Evolutionary conservation across 2,329 filamentous ascomycete species (phyloP), one percentile per base, ranked within the genome.

Genomic region (Atkinsonella texensis): DNA sequence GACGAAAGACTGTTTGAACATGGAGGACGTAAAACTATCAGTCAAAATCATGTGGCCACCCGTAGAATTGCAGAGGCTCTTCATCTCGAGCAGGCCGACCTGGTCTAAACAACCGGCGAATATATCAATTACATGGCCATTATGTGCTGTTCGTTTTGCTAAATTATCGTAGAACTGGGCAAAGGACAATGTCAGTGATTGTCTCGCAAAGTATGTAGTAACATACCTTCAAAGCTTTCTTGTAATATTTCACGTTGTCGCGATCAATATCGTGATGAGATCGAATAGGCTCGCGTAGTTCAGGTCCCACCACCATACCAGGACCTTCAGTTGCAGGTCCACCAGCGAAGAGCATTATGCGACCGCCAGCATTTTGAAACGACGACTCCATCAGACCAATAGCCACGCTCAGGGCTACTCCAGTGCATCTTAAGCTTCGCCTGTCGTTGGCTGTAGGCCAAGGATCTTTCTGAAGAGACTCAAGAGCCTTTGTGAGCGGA

Each of bases 211-310:
- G 15, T 15, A 7, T 20, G 12, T 33, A 18, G 13, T 42, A 38
- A 15, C 74, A 53, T 68, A 89, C 86, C 81, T 97, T 98, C 48
- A 96, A 71, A 20, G 93, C 93, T 73, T 98, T 98, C 77, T 98
- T 98, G 74, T 95, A 97, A 72, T 97, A 96, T 70, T 98, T 98
- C 73, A 95, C 95, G 67, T 96, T 96, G 69, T 98, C 93, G 53
- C 90, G 83, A 66, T 98, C 93, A 68, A 98, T 98, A 63, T 98
- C 93, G 70, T 98, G 93, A 71, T 98, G 93, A 42, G 91, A 97
- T 64, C 93, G 85, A 58, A 98, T 97, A 10, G 94, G 89, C 67
- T 98, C 93, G 67, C 91, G 86, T 58, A 98, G 74, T 70, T 98
- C 93, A 23, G 93, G 88, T 2, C 90, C 90, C 65, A 98, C 93